These are phyloP conservation scores for Geotrichum bryndzae DNA, from an alignment of 1,139 yeast genomes.

Conservation along the genomic window DNA sequence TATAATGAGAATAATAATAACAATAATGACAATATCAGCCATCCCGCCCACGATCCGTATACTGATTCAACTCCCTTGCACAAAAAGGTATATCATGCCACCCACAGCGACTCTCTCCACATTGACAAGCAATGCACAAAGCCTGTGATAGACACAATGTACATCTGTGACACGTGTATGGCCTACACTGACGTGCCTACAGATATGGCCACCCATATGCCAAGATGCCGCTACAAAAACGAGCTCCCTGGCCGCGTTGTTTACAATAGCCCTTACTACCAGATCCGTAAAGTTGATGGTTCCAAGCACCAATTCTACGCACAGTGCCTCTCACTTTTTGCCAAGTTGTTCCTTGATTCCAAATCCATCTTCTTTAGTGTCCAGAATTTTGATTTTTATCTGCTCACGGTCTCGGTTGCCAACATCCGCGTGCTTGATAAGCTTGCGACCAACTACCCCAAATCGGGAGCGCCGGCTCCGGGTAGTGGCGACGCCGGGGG, in stretches of 20 bases:
- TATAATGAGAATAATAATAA: too few relatives aligned
- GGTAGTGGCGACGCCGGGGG: conserved; percentile 38
- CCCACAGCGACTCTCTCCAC: conserved; percentile 16
- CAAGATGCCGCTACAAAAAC: conserved; percentile 43
- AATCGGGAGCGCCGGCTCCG: not conserved
- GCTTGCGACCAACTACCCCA: conserved; percentile 12
- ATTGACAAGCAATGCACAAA: conserved; percentile 7
- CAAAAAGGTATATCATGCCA: conserved; percentile 17
- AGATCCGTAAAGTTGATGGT: conserved; percentile 65
- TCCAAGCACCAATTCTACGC: conserved; percentile 53
- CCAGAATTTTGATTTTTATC: conserved; percentile 73
- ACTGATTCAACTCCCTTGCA: not conserved
- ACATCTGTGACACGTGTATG: conserved; percentile 78
- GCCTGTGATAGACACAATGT: conserved; percentile 48
- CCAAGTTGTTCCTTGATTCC: conserved; percentile 83
- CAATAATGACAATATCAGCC: not conserved
- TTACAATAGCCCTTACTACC: conserved; percentile 53
- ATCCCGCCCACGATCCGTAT: not conserved
- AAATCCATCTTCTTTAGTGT: conserved; percentile 80
- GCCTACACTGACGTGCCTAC: conserved; percentile 53
- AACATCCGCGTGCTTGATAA: conserved; percentile 16
- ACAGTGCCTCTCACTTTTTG: conserved; percentile 77
- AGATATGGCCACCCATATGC: conserved; percentile 30
- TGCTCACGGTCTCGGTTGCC: conserved; percentile 35
- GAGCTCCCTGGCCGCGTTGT: conserved; percentile 61